Conservation (phyloP, 2,329 filamentous ascomycete species). For the Colletotrichum sp. region DNA sequence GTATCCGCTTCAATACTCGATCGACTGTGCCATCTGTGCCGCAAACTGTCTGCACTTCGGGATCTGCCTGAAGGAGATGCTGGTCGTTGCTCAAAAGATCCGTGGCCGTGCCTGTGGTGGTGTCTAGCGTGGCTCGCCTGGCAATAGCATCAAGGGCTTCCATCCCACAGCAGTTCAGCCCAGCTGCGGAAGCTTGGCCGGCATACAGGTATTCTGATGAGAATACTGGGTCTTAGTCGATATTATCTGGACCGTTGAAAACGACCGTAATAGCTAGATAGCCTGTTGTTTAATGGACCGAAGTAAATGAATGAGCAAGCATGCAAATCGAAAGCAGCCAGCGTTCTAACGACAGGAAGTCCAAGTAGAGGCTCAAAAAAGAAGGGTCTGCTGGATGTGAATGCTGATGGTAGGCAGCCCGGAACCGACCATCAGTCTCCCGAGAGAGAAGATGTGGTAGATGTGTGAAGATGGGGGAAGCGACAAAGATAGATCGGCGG, state of each 20-base stretch:
- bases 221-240: neutral
- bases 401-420: neutral
- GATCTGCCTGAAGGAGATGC: too few relatives aligned
- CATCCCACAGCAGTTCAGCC: neutral
- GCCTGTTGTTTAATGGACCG: neutral
- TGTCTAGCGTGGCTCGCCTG: neutral
- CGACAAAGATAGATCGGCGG: neutral
- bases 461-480: neutral
- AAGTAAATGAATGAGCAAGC: neutral
- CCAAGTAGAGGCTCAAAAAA: neutral
- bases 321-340: neutral
- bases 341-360: neutral
- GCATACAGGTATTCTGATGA: neutral
- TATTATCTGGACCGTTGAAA: neutral
- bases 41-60: neutral
- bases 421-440: neutral
- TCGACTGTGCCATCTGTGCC: conserved; percentile 48
- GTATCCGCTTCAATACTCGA: conserved; percentile 39
- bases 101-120: neutral
- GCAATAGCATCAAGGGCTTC: neutral
- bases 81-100: neutral
- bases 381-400: neutral
- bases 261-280: neutral
- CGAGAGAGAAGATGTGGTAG: neutral
- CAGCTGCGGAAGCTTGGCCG: neutral